Conservation (phyloP, 2,329 filamentous ascomycete species). For the Neurospora sp. region DNA sequence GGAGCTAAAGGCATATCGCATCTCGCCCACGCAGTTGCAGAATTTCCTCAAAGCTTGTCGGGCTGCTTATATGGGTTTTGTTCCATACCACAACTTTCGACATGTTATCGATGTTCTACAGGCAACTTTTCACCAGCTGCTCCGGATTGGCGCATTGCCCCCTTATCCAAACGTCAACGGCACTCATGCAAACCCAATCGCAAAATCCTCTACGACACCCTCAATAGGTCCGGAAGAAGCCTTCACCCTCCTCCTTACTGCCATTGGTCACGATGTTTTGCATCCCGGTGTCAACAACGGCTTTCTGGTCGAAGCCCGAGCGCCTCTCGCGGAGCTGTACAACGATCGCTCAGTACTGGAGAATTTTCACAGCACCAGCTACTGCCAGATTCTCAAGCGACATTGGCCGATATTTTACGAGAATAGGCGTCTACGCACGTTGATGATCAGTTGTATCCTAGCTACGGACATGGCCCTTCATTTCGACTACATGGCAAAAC, state of each 20-base stretch:
- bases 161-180: constrained; percentile 43
- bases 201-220: constrained; percentile 57
- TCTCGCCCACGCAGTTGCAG: constrained; percentile 64
- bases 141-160: constrained; percentile 67
- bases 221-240: constrained; percentile 82
- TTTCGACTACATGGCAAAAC: constrained; percentile 89
- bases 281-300: constrained; percentile 98
- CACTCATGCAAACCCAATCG: constrained; percentile 9
- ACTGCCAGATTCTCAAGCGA: constrained; percentile 85
- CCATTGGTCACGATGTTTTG: constrained; percentile 96
- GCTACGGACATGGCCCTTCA: constrained; percentile 97
- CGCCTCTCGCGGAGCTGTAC: constrained; percentile 87
- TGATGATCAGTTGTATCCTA: constrained; percentile 96
- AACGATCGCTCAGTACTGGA: constrained; percentile 95
- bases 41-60: constrained; percentile 82
- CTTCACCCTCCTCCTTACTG: constrained; percentile 79
- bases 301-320: constrained; percentile 84
- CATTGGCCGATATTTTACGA: constrained; percentile 82
- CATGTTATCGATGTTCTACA: constrained; percentile 95
- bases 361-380: constrained; percentile 94
- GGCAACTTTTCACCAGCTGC: constrained; percentile 81
- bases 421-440: constrained; percentile 67
- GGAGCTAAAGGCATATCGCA: constrained; percentile 69
- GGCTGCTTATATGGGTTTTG: constrained; percentile 90
- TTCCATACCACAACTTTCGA: constrained; percentile 96